Evolutionary conservation across 2,329 filamentous ascomycete species (phyloP).

Genomic region (Phyllosticta capitalensis): DNA sequence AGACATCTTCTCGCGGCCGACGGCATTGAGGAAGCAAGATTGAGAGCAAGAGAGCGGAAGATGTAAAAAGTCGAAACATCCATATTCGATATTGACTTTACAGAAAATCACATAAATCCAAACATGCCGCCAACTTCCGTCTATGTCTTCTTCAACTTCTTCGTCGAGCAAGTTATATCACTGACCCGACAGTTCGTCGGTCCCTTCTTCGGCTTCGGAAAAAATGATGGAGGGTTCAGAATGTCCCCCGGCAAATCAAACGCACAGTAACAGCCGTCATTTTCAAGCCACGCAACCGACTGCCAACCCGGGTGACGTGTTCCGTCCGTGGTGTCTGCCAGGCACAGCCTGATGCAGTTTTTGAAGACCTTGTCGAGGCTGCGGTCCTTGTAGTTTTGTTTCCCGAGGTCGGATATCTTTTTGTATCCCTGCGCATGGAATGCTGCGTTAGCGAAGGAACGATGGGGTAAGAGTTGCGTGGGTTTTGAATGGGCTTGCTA

Average conservation of each 20-base stretch:
- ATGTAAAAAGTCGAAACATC: too few relatives aligned
- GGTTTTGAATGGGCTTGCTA: too few relatives aligned
- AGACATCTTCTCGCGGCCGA: conserved; percentile 24
- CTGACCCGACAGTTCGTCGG: not conserved
- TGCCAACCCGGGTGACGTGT: not conserved
- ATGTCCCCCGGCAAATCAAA: not conserved
- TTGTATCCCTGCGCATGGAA: not conserved
- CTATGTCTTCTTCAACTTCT: not conserved
- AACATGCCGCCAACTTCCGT: not conserved
- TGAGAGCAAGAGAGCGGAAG: not conserved
- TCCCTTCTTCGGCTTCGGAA: not conserved
- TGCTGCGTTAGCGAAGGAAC: not conserved
- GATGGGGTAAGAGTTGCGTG: too few relatives aligned
- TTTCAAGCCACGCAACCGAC: not conserved
- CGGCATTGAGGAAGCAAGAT: conserved; percentile 15
- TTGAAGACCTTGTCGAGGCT: not conserved
- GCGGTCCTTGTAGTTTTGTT: not conserved
- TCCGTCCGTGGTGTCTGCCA: not conserved
- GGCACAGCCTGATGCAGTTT: not conserved
- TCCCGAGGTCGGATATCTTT: not conserved
- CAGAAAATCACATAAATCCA: too few relatives aligned
- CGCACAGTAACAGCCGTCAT: not conserved
- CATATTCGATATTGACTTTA: too few relatives aligned
- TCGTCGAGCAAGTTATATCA: not conserved
- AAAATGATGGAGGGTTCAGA: too few relatives aligned